phyloP scores from a whole-genome alignment of 257 asterid species.

The Anisodus acutangulus region DNA sequence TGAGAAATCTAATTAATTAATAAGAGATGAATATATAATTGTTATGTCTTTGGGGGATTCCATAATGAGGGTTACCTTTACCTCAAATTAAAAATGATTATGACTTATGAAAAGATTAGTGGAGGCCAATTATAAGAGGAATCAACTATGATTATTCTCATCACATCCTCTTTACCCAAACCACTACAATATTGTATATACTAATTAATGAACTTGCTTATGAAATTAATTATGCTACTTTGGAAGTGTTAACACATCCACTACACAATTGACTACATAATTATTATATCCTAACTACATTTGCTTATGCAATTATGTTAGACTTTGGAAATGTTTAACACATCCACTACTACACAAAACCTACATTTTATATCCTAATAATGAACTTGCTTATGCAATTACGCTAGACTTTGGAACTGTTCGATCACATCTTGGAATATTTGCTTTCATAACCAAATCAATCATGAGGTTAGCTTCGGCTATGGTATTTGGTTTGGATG shows the following conservation, averaged over 20 bases:
- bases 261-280: neutral
- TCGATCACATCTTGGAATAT: too few relatives aligned
- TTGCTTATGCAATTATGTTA: neutral
- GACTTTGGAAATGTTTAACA: neutral
- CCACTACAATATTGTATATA: neutral
- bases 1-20: neutral
- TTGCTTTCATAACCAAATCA: too few relatives aligned
- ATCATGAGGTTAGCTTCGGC: too few relatives aligned
- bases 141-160: slow-evolving; percentile 15
- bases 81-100: neutral
- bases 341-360: neutral
- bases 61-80: neutral
- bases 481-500: neutral
- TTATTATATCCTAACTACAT: neutral
- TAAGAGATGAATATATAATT: neutral
- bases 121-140: slow-evolving; percentile 25
- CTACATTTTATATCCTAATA: neutral
- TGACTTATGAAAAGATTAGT: neutral
- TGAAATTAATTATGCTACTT: neutral
- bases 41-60: neutral
- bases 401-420: neutral
- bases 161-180: slow-evolving; percentile 16
- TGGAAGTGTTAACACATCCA: neutral
- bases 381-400: neutral
- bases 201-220: neutral